Conservation (phyloP, 2,329 filamentous ascomycete species). For the Colletotrichum sidae region DNA sequence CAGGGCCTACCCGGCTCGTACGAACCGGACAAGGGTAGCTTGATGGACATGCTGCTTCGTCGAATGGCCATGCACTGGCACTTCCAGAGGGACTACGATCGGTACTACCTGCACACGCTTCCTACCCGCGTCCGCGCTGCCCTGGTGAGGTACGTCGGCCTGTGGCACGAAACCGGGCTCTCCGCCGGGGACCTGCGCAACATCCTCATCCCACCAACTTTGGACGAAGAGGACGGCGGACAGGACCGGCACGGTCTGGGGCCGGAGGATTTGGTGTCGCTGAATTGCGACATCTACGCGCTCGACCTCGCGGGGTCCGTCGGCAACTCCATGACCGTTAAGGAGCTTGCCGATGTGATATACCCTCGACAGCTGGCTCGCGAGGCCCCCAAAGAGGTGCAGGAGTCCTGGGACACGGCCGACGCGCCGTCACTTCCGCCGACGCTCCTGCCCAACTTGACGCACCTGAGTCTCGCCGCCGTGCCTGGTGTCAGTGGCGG, state of each 20-base stretch:
- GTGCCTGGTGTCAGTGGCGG: constrained; percentile 43
- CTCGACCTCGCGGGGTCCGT: constrained; percentile 67
- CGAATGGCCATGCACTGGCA: constrained; percentile 66
- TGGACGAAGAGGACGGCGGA: constrained; percentile 39
- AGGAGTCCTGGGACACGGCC: constrained; percentile 66
- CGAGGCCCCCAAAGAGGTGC: constrained; percentile 44
- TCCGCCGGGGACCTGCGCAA: constrained; percentile 62
- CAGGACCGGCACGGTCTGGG: constrained; percentile 39
- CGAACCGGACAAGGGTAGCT: constrained; percentile 57
- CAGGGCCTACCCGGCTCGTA: constrained; percentile 57
- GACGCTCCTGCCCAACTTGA: constrained; percentile 65
- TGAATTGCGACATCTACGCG: constrained; percentile 61
- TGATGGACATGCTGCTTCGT: constrained; percentile 64
- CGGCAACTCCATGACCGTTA: constrained; percentile 62
- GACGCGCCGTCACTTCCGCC: constrained; percentile 43
- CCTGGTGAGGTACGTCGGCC: constrained; percentile 63
- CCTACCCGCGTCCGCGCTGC: constrained; percentile 64
- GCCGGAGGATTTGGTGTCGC: constrained; percentile 34
- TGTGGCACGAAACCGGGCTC: constrained; percentile 58
- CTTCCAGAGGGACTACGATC: constrained; percentile 66
- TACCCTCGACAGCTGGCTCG: constrained; percentile 49
- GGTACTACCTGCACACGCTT: constrained; percentile 66
- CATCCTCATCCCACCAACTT: constrained; percentile 54
- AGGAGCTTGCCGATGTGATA: constrained; percentile 63
- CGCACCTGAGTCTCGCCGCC: constrained; percentile 70